phyloP scores from a whole-genome alignment of 306 rosid species.

The Prunus kanzakura region DNA sequence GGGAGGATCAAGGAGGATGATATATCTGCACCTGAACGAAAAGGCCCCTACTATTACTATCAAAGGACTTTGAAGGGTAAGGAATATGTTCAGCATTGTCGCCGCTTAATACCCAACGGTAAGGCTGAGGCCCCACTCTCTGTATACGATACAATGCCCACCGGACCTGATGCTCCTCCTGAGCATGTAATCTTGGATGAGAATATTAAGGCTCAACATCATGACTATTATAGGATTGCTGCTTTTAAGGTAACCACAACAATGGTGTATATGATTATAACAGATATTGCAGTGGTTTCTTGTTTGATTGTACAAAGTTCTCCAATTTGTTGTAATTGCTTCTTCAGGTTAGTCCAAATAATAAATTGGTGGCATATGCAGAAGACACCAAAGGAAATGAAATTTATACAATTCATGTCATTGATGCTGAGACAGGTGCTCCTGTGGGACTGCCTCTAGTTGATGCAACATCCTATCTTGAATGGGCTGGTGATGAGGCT shows the following conservation, averaged over 20 bases:
- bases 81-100: constrained; percentile 80
- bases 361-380: constrained; percentile 79
- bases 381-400: constrained; percentile 94
- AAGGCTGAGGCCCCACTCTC: constrained; percentile 41
- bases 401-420: constrained; percentile 70
- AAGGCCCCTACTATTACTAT: constrained; percentile 72
- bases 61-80: constrained; percentile 57
- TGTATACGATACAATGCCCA: constrained; percentile 63
- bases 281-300: not conserved
- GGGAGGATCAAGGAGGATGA: constrained; percentile 90
- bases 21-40: constrained; percentile 60
- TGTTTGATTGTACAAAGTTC: not conserved
- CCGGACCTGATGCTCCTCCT: constrained; percentile 59
- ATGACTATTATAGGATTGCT: constrained; percentile 52
- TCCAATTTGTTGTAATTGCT: not conserved
- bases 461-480: constrained; percentile 49
- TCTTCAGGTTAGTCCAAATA: constrained; percentile 75
- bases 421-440: constrained; percentile 68
- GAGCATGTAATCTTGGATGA: constrained; percentile 87
- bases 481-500: constrained; percentile 73
- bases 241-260: constrained; percentile 43
- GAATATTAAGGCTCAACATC: constrained; percentile 66
- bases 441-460: constrained; percentile 57
- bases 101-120: constrained; percentile 48
- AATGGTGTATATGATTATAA: not conserved